Base-by-base conservation (phyloP, 257 asterid genomes). In the Cruciata laevipes region DNA sequence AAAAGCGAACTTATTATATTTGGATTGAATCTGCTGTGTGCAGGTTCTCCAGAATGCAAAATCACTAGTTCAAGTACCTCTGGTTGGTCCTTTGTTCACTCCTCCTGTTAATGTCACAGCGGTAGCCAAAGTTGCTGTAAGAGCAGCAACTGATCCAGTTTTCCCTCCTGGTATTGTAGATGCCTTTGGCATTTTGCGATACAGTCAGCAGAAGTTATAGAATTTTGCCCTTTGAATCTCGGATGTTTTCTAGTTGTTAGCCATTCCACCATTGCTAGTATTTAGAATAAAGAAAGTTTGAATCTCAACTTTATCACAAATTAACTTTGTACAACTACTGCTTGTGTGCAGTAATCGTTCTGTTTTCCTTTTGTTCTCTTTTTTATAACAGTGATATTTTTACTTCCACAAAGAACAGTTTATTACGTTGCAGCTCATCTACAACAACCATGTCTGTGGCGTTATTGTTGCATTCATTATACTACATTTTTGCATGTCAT, bases 101-200 rank as follows among this genome's bases (percentile, higher is more conserved):
- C 91, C 96, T 51, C 98, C 98, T 0, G 95, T 93, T 62, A 84
- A 71, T 67, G 98, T 83, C 8, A 81, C 77, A 21, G 87, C 96
- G 4, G 95, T 93, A 57, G 95, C 98, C 33, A 88, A 81, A 76
- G 98, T 93, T 67, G 91, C 96, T 5, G 88, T 90, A 12, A 79
- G 98, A 73, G 97, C 96, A 0, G 94, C 97, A 1, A 84, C 85
- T 7, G 96, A 93, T 69, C 90, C 97, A 3, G 95, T 88, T 35
- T 93, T 92, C 73, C 96, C 98, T 31, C 96, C 97, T 17, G 98
- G 98, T 51, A 75, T 93, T 21, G 35, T 93, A 37, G 98, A 93
- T 59, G 89, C 83, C 14, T 78, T 79, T 7, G 98, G 98, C 38
- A 88, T 93, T 20, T 53, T 77, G 63, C 87, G 94, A 30, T 83